Base-by-base conservation (phyloP, 1,284 basidiomycete species). In the Wolfiporia cocos region DNA sequence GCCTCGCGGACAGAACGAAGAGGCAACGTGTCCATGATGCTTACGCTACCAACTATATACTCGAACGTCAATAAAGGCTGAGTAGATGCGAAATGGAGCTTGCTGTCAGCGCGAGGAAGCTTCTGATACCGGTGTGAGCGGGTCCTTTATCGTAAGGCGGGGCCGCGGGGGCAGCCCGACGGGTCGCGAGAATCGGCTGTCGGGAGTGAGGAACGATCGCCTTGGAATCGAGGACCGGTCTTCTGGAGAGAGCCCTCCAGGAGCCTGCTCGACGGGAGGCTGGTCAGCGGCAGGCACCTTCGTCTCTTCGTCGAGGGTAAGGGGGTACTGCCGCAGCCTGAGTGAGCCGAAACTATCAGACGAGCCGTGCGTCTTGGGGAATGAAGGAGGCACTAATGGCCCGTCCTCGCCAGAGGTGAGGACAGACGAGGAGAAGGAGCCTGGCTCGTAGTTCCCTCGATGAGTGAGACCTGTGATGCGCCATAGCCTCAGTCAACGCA, bases 131-230 rank as follows among this genome's bases (percentile, higher is more conserved):
- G 56, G 52, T 37, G 55, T 50, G 31, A 55, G 54, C 10, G 66
- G 66, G 15, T 52, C 58, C 49, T 63, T 64, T 22, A 70, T 68
- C 37, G 43, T 44, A 26, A 61, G 39, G 42, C 56, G 61, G 31
- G 60, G 61, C 37, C 58, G 51, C 6, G 56, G 47, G 18, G 60
- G 61, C 36, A 61, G 46, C 14, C 56, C 56, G 18, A 59, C 54
- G n/a, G 47, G 43, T 4, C 47, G 39, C 17, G 42, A 48, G 45
- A 52, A 54, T 41, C 53, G 48, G 14, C 34, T 11, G 24, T 31
- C 24, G 6, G 34, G 31, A n/a, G 43, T 17, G 20, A 14, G 19
- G 48, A 39, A 43, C 7, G 36, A 17, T 20, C 35, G 42, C 32
- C 32, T 38, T 11, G 34, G n/a, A n/a, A n/a, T n/a, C n/a, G n/a